phyloP scores from a whole-genome alignment of 805 yeast species.

The Novakomyces olei region DNA sequence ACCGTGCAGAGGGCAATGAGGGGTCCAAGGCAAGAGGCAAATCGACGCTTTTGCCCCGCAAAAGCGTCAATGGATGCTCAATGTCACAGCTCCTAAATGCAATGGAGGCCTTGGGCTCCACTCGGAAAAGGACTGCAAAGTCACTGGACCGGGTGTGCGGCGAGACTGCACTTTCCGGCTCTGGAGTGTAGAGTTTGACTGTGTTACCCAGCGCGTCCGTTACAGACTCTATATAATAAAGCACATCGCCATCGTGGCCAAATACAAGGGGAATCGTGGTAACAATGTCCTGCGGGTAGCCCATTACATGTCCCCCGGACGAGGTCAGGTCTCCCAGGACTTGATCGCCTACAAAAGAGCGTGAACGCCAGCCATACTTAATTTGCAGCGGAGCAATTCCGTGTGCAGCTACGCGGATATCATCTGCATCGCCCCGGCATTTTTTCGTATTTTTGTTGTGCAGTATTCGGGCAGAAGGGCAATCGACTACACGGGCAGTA shows the following conservation, averaged over 20 bases:
- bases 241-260: too few species aligned
- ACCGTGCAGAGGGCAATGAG: too few species aligned
- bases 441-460: slow-evolving; percentile 19
- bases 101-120: slow-evolving; percentile 10
- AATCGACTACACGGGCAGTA: slow-evolving; percentile 42
- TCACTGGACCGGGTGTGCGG: too few species aligned
- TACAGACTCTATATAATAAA: slow-evolving; percentile 34
- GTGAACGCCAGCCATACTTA: too few species aligned
- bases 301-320: too few species aligned
- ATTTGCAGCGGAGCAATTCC: slow-evolving; percentile 67
- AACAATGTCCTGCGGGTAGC: too few species aligned
- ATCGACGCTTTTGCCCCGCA: slow-evolving; percentile 11
- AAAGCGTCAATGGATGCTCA: slow-evolving; percentile 14
- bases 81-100: slow-evolving; percentile 11
- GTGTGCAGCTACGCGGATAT: slow-evolving; percentile 29
- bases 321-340: too few species aligned
- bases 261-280: too few species aligned
- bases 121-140: too few species aligned
- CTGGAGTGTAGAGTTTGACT: too few species aligned
- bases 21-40: slow-evolving; percentile 7
- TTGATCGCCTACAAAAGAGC: too few species aligned
- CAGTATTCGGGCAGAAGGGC: slow-evolving; percentile 44
- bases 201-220: slow-evolving; percentile 47
- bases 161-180: background rate
- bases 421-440: slow-evolving; percentile 42